Percentiles rank a stretch among this genome's conserved stretches.
Evolutionary conservation across 192 early-diverging fungal species (phyloP).

Genomic region (Funneliformis mosseae): DNA sequence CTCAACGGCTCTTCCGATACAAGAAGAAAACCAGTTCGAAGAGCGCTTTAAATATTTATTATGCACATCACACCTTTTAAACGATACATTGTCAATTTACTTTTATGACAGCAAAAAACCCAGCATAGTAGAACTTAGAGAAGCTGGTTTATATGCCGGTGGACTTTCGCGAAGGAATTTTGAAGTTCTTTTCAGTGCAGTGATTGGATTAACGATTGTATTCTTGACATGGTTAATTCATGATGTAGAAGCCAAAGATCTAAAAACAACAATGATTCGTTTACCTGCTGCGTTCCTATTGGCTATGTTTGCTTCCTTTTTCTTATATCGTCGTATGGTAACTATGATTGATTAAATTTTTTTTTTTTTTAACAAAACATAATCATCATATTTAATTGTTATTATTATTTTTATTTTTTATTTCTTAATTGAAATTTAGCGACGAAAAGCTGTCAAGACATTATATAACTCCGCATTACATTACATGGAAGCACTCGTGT

Average conservation of each 20-base stretch:
- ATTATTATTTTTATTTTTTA: slow-evolving; percentile 18
- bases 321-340: slow-evolving; percentile 47
- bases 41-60: slow-evolving; percentile 63
- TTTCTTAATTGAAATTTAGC: slow-evolving; percentile 34
- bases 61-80: slow-evolving; percentile 59
- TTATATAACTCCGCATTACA: slow-evolving; percentile 49
- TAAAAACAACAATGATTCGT: slow-evolving; percentile 18
- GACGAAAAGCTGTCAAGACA: slow-evolving; percentile 48
- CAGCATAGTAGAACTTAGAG: slow-evolving; percentile 32
- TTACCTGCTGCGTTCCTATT: slow-evolving; percentile 28
- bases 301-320: slow-evolving; percentile 38
- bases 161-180: slow-evolving; percentile 25
- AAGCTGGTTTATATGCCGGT: slow-evolving; percentile 26
- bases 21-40: slow-evolving; percentile 57
- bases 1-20: slow-evolving; percentile 46
- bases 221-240: slow-evolving; percentile 31
- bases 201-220: slow-evolving; percentile 29
- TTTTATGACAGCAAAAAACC: slow-evolving; percentile 45
- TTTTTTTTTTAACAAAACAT: not conserved
- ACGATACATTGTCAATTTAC: slow-evolving; percentile 45
- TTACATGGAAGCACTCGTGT: slow-evolving; percentile 45
- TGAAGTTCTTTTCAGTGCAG: slow-evolving; percentile 25
- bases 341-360: not conserved
- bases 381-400: not conserved
- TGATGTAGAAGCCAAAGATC: slow-evolving; percentile 13